phyloP scores from a whole-genome alignment of 495 filamentous ascomycete genomes.

The Diplogelasinospora grovesii region DNA sequence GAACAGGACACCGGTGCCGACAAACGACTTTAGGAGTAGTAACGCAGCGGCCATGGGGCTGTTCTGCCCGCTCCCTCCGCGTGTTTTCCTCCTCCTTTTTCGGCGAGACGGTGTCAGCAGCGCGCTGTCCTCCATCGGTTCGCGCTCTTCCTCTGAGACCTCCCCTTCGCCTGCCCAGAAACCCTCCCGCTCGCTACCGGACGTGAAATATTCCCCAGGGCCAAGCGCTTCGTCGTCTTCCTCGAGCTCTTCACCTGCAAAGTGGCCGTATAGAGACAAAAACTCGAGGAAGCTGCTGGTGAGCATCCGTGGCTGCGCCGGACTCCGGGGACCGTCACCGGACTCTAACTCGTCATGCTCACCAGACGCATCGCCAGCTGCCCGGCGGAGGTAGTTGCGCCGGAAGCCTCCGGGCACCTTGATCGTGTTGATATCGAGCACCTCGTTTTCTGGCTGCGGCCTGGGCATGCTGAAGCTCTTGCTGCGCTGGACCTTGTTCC shows the following conservation, averaged over 20 bases:
- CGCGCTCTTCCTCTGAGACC: constrained; percentile 56
- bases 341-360: constrained; percentile 39
- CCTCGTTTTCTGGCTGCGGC: constrained; percentile 69
- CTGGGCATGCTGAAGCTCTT: constrained; percentile 76
- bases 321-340: constrained; percentile 28
- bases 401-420: constrained; percentile 90
- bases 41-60: constrained; percentile 67
- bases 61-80: constrained; percentile 63
- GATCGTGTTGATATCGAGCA: constrained; percentile 77
- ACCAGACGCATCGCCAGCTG: constrained; percentile 50
- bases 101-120: constrained; percentile 66
- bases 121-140: constrained; percentile 74
- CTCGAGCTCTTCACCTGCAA: constrained; percentile 91
- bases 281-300: constrained; percentile 94
- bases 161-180: constrained; percentile 35
- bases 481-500: constrained; percentile 58
- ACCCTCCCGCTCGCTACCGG: constrained; percentile 51
- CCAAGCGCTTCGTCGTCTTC: constrained; percentile 86
- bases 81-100: constrained; percentile 64
- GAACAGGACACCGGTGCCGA: constrained; percentile 96
- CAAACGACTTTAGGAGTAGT: constrained; percentile 90
- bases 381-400: constrained; percentile 73
- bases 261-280: constrained; percentile 89
- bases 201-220: constrained; percentile 79
- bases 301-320: constrained; percentile 55